Evolutionary conservation across 345 rosid species (phyloP).

Genomic region (Gynandropsis gynandra): DNA sequence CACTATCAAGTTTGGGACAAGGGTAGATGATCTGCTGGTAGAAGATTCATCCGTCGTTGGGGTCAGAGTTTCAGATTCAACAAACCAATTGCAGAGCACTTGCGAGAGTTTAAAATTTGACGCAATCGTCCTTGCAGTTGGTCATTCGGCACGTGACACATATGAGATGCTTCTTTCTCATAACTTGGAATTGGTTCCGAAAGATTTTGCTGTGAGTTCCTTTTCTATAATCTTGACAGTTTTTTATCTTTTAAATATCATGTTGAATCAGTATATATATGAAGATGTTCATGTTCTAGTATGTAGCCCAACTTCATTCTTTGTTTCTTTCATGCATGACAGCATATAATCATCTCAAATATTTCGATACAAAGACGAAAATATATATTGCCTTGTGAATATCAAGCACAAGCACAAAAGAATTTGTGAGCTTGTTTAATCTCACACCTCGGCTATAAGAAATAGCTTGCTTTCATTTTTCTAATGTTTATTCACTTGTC

Average conservation of each 20-base stretch:
- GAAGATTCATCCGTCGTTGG: conserved; percentile 62
- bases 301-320: background rate
- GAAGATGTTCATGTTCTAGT: background rate
- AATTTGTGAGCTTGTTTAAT: too few species aligned
- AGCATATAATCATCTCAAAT: too few species aligned
- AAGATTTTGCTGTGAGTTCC: conserved; percentile 83
- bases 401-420: too few species aligned
- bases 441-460: too few species aligned
- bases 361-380: too few species aligned
- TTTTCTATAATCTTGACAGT: background rate
- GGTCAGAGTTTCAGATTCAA: conserved; percentile 56
- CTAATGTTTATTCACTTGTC: conserved; percentile 16
- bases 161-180: conserved; percentile 91
- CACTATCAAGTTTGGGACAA: conserved; percentile 63
- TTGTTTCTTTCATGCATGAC: too few species aligned
- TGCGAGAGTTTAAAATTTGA: conserved; percentile 44
- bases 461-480: background rate
- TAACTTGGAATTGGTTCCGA: conserved; percentile 60
- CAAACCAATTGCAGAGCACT: conserved; percentile 29
- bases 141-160: conserved; percentile 93
- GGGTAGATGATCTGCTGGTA: conserved; percentile 76
- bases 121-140: conserved; percentile 84
- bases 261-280: background rate
- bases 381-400: too few species aligned
- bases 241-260: background rate